Percentiles rank a stretch among this genome's conserved stretches.
These are phyloP conservation scores for Tulasnella sp. DNA, from an alignment of 768 basidiomycete species.

Conservation along the genomic window DNA sequence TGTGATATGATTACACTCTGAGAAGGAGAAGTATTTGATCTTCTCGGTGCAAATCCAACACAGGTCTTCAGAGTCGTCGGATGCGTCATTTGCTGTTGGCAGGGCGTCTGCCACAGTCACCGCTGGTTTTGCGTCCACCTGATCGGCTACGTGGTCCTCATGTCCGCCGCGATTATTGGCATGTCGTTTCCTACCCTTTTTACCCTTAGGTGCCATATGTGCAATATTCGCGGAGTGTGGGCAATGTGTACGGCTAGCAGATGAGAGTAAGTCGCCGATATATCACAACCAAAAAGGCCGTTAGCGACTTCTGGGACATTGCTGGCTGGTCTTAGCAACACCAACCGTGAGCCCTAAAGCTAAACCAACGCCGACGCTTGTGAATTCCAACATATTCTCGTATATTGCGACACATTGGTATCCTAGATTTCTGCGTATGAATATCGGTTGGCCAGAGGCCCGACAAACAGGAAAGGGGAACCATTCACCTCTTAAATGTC, in stretches of 20 bases:
- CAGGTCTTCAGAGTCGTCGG: constrained; percentile 18
- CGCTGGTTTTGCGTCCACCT: not conserved
- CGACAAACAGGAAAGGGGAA: no score
- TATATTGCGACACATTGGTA: constrained; percentile 92
- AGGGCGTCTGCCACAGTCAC: not conserved
- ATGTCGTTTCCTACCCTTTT: not conserved
- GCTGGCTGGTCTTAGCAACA: no score
- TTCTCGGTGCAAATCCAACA: constrained; percentile 96
- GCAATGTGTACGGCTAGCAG: no score
- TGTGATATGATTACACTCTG: constrained; percentile 86
- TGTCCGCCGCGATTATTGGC: constrained; percentile 3
- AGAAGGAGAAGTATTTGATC: constrained; percentile 79
- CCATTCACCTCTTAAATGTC: constrained; percentile 43
- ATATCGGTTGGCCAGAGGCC: constrained; percentile 54
- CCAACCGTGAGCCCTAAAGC: constrained; percentile 28
- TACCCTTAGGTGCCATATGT: not conserved
- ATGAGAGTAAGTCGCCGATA: no score
- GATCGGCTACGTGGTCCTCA: not conserved
- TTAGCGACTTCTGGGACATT: no score
- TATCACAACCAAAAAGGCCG: no score
- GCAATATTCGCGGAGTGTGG: no score
- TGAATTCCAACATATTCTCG: no score
- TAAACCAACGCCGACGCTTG: no score
- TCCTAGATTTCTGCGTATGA: constrained; percentile 79
- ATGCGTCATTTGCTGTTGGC: not conserved